A percentile compares a stretch with the other conserved stretches of the same genome.
Evolutionary conservation across 2,329 filamentous ascomycete species (phyloP).

Genomic region (Xylaria sp.): DNA sequence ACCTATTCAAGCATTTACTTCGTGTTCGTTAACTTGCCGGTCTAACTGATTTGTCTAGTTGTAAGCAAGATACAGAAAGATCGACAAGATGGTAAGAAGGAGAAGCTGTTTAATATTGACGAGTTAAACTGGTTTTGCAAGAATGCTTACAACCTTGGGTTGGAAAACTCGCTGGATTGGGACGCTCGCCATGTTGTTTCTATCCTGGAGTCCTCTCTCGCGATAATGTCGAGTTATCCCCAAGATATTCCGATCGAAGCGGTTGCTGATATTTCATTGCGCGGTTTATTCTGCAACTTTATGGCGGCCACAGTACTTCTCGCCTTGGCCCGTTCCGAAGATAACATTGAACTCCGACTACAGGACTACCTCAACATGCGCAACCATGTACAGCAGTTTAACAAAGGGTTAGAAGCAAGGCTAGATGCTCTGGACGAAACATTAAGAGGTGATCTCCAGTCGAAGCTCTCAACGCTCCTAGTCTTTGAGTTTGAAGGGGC

Average conservation of each 20-base stretch:
- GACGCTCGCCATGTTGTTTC: slow-evolving; percentile 48
- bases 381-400: slow-evolving; percentile 56
- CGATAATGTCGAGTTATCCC: slow-evolving; percentile 49
- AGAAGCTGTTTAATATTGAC: slow-evolving; percentile 50
- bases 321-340: slow-evolving; percentile 47
- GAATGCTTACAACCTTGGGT: slow-evolving; percentile 72
- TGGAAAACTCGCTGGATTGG: slow-evolving; percentile 55
- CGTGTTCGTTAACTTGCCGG: neutral
- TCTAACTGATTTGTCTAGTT: slow-evolving; percentile 29
- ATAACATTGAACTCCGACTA: slow-evolving; percentile 45
- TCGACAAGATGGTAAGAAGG: slow-evolving; percentile 36
- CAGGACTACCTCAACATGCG: slow-evolving; percentile 59
- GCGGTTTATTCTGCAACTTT: slow-evolving; percentile 66
- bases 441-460: slow-evolving; percentile 47
- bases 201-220: slow-evolving; percentile 51
- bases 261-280: slow-evolving; percentile 48
- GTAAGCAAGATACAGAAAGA: slow-evolving; percentile 38
- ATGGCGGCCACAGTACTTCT: slow-evolving; percentile 50
- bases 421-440: slow-evolving; percentile 38
- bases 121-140: slow-evolving; percentile 83
- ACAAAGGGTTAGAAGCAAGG: slow-evolving; percentile 39
- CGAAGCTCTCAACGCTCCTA: slow-evolving; percentile 61
- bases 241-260: slow-evolving; percentile 38
- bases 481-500: slow-evolving; percentile 77
- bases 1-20: slow-evolving; percentile 25